A percentile compares a stretch with the other conserved stretches of the same genome.
Evolutionary conservation across 176 grass and related monocot species (phyloP).

Genomic region (Eragrostis curvula): DNA sequence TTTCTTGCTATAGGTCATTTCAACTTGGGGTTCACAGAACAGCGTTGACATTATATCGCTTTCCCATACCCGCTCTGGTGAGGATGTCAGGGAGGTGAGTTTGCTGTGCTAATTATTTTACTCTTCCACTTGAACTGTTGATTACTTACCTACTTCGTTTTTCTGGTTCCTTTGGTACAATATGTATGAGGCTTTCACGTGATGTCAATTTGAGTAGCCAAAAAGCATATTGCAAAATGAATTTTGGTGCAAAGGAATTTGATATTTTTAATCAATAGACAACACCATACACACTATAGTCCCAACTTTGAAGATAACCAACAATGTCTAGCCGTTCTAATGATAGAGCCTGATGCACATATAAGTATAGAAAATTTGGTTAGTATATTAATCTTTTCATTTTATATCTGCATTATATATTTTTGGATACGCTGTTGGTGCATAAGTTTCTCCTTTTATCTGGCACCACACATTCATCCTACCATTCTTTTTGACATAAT

Average conservation of each 20-base stretch:
- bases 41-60: conserved; percentile 93
- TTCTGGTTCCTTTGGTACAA: conserved; percentile 2
- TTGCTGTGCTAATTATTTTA: conserved; percentile 36
- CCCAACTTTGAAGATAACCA: conserved; percentile 15
- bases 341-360: neutral
- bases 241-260: conserved; percentile 17
- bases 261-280: conserved; percentile 18
- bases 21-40: conserved; percentile 86
- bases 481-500: neutral
- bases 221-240: conserved; percentile 24
- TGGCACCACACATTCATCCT: neutral
- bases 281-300: conserved; percentile 22
- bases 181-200: conserved; percentile 26
- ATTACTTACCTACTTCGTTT: conserved; percentile 6
- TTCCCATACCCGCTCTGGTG: conserved; percentile 88
- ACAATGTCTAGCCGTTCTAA: neutral
- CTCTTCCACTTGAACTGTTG: conserved; percentile 31
- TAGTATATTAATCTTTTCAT: neutral
- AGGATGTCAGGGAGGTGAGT: conserved; percentile 86
- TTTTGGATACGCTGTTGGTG: neutral
- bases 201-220: neutral
- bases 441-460: neutral
- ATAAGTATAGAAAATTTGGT: neutral
- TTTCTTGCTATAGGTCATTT: conserved; percentile 70
- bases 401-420: neutral